phyloP scores from a whole-genome alignment of 108 stramenopile genomes.

The Aurantiochytrium sp. region DNA sequence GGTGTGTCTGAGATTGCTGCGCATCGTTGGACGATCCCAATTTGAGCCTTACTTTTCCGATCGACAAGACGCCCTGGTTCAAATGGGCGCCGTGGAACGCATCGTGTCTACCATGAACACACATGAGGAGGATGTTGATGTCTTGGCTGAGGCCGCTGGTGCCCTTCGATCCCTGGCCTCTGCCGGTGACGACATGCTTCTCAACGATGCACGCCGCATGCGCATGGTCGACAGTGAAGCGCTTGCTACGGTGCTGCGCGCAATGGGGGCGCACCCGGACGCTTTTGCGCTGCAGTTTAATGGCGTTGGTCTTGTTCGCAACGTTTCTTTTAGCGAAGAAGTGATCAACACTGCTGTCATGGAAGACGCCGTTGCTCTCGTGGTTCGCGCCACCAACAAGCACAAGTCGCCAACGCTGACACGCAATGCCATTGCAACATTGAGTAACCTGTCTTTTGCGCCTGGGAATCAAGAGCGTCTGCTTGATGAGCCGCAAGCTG shows the following conservation, averaged over 20 bases:
- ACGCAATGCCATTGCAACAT: background rate
- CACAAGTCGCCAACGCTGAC: background rate
- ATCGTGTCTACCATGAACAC: background rate
- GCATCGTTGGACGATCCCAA: background rate
- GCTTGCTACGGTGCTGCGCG: background rate
- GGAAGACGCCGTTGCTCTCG: background rate
- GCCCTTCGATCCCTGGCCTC: background rate
- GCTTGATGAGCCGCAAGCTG: background rate
- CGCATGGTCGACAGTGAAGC: background rate
- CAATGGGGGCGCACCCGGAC: background rate
- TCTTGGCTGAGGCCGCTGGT: background rate
- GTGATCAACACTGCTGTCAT: background rate
- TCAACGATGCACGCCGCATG: background rate
- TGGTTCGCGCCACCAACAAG: background rate
- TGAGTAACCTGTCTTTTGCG: background rate
- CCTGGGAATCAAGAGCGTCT: background rate
- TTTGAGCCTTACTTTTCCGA: slow-evolving; percentile 7
- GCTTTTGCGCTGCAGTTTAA: background rate
- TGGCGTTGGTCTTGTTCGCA: background rate
- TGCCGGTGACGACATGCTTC: background rate
- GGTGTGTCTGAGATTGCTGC: background rate
- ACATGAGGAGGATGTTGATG: background rate
- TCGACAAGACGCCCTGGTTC: background rate
- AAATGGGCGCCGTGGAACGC: background rate
- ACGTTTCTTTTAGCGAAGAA: background rate